Evolutionary conservation across 306 rosid genomes (phyloP).

Genomic region (Chamaecrista fasciculata): DNA sequence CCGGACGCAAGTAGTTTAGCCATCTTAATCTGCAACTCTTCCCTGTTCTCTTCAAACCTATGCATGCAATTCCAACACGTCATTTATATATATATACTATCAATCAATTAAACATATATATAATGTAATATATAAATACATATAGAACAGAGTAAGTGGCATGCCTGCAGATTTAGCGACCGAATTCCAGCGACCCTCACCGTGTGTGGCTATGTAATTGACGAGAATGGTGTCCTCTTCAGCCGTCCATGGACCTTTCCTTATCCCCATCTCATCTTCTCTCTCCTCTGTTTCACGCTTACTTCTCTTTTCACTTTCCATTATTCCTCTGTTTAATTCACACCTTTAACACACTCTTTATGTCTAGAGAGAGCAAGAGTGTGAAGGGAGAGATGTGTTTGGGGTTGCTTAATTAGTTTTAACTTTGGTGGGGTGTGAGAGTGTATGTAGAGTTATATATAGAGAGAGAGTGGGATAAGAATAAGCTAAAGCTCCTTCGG

Average conservation of each 20-base stretch:
- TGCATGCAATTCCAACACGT: too few species aligned
- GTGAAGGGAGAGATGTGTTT: conserved; percentile 16
- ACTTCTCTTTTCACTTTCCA: conserved; percentile 13
- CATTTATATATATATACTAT: too few species aligned
- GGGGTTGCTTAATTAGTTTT: too few species aligned
- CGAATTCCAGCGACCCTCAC: conserved; percentile 70
- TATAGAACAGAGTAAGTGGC: conserved; percentile 5
- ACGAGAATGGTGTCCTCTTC: conserved; percentile 59
- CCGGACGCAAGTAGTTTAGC: conserved; percentile 60
- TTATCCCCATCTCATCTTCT: conserved; percentile 30
- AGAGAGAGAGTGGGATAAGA: conserved; percentile 34
- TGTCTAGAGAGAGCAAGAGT: neutral
- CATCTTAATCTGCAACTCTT: conserved; percentile 68
- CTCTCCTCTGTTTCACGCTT: neutral
- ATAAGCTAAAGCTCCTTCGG: conserved; percentile 17
- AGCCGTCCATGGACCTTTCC: conserved; percentile 69
- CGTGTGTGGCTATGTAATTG: conserved; percentile 43
- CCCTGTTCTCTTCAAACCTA: conserved; percentile 57
- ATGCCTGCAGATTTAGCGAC: conserved; percentile 49
- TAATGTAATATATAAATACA: too few species aligned
- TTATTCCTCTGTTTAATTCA: conserved; percentile 7
- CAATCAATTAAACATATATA: too few species aligned
- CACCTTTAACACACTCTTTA: too few species aligned
- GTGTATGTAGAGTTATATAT: conserved; percentile 24
- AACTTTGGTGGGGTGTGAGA: conserved; percentile 16